phyloP scores from a whole-genome alignment of 192 early-diverging fungal species.

The Coemansia sp. region DNA sequence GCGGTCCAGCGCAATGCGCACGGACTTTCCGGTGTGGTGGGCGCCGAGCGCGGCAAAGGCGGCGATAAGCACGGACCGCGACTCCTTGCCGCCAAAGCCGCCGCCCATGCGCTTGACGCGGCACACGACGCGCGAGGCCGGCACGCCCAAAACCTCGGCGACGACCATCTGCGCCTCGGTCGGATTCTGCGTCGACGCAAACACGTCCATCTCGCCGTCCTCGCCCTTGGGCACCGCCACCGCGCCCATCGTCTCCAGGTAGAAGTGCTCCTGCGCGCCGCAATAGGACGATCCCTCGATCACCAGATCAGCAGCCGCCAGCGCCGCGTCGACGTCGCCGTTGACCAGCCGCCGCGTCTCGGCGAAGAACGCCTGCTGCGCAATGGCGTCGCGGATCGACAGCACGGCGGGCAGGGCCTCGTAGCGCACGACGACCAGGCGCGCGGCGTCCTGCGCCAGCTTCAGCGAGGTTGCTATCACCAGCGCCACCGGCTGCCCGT shows the following conservation, averaged over 20 bases:
- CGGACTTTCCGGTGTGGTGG: conserved; percentile 65
- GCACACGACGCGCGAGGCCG: conserved; percentile 69
- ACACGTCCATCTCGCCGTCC: conserved; percentile 81
- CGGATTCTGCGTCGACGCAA: conserved; percentile 78
- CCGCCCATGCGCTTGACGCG: conserved; percentile 88
- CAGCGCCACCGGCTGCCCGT: conserved; percentile 80
- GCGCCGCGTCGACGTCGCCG: conserved; percentile 67
- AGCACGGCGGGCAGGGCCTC: conserved; percentile 70
- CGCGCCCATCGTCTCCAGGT: conserved; percentile 78
- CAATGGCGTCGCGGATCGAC: conserved; percentile 83
- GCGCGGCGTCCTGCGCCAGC: conserved; percentile 71
- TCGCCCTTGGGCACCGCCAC: conserved; percentile 73
- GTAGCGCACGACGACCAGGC: conserved; percentile 73
- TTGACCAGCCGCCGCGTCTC: conserved; percentile 58
- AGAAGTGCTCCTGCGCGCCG: conserved; percentile 85
- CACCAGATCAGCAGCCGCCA: conserved; percentile 57
- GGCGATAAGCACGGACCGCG: conserved; percentile 67
- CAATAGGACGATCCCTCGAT: conserved; percentile 63
- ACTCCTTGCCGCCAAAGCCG: conserved; percentile 85
- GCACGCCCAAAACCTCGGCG: conserved; percentile 74
- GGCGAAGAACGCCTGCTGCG: conserved; percentile 63
- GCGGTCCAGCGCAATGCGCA: conserved; percentile 80
- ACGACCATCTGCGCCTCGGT: conserved; percentile 74
- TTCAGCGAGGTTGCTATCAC: conserved; percentile 71
- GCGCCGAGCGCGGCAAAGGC: conserved; percentile 73